Conservation (phyloP, 208 protist species). For the Acanthamoeba castellanii region DNA sequence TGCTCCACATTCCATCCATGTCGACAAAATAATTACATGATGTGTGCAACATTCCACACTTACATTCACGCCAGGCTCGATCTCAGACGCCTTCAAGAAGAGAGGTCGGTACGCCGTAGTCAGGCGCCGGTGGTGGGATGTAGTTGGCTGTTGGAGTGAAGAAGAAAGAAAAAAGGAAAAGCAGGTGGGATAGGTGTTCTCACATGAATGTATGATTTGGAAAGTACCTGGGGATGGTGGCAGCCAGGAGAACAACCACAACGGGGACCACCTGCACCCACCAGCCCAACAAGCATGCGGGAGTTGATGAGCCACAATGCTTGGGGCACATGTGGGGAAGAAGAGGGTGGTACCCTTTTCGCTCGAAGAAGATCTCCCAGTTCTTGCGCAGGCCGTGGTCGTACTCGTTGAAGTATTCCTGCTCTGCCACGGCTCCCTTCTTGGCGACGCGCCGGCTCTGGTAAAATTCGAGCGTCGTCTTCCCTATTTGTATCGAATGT, state of each 20-base stretch:
- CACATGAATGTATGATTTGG: not conserved
- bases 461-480: constrained; percentile 12
- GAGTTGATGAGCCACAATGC: not conserved
- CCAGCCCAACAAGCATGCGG: no score
- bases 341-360: not conserved
- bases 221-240: not conserved
- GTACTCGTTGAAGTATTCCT: constrained; percentile 30
- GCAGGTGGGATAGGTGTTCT: not conserved
- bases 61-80: no score
- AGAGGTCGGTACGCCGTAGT: not conserved
- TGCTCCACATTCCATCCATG: no score
- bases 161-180: not conserved
- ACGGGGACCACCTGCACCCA: not conserved
- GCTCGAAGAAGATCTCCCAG: constrained; percentile 21
- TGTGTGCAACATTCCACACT: no score
- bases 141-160: not conserved
- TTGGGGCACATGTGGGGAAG: not conserved
- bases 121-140: not conserved
- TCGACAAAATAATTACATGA: no score
- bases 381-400: constrained; percentile 23
- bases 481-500: not conserved
- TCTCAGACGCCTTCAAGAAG: not conserved
- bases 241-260: not conserved
- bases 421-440: not conserved
- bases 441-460: not conserved